Conservation (phyloP, 1,284 basidiomycete genomes). For the Ustilago lituana region DNA sequence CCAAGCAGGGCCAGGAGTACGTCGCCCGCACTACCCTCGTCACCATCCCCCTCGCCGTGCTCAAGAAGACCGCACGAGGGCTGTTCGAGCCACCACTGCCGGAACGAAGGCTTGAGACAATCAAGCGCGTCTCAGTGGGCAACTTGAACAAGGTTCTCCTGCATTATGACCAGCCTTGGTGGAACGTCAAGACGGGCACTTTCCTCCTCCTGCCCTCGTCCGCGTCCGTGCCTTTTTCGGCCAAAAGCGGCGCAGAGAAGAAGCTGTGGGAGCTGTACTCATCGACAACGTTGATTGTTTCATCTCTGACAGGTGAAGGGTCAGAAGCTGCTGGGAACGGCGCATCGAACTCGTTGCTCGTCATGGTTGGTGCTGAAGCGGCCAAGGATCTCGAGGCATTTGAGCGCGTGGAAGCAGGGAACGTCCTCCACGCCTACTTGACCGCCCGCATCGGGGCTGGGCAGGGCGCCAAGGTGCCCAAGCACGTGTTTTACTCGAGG, state of each 20-base stretch:
- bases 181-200: constrained; percentile 67
- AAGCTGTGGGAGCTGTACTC: constrained; percentile 41
- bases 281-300: constrained; percentile 66
- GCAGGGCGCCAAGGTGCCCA: constrained; percentile 16
- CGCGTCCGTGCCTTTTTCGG: constrained; percentile 48
- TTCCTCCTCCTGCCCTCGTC: constrained; percentile 67
- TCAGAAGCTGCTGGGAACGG: constrained; percentile 23
- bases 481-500: constrained; percentile 54
- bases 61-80: constrained; percentile 53
- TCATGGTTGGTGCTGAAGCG: constrained; percentile 67
- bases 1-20: constrained; percentile 46
- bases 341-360: constrained; percentile 67
- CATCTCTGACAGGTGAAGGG: constrained; percentile 58
- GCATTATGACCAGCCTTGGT: constrained; percentile 69
- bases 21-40: constrained; percentile 58
- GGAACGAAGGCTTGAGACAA: constrained; percentile 60
- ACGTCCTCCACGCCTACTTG: constrained; percentile 63
- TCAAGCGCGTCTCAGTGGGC: constrained; percentile 59
- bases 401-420: constrained; percentile 53
- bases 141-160: constrained; percentile 67
- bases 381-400: constrained; percentile 62
- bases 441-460: constrained; percentile 33
- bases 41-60: constrained; percentile 68
- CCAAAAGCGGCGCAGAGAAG: constrained; percentile 23
- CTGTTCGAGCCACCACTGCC: constrained; percentile 66